Conservation (phyloP, 2,329 filamentous ascomycete genomes). For the Cladophialophora psammophila region DNA sequence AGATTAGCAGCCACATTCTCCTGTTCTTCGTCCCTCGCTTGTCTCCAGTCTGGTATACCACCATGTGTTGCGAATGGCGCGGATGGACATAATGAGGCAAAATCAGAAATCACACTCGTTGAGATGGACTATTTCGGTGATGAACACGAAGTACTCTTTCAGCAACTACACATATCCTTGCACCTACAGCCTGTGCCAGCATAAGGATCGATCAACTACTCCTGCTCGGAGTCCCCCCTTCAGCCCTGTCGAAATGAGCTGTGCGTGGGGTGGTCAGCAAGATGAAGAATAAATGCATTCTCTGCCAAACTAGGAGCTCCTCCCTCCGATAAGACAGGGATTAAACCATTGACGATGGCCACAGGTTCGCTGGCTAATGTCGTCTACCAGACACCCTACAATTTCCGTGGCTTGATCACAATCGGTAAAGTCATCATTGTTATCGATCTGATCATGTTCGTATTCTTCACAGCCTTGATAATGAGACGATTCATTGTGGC, state of each 20-base stretch:
- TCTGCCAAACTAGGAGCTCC: background rate
- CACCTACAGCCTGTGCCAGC: background rate
- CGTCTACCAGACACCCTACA: conserved; percentile 66
- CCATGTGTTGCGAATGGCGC: background rate
- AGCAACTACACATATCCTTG: background rate
- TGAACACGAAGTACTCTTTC: background rate
- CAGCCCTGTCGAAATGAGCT: background rate
- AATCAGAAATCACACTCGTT: background rate
- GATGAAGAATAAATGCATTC: background rate
- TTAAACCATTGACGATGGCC: conserved; percentile 66
- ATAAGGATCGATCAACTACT: background rate
- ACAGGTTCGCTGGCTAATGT: conserved; percentile 73
- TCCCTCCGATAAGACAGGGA: background rate
- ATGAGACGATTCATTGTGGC: conserved; percentile 66
- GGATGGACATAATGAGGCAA: background rate
- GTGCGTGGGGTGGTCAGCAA: background rate
- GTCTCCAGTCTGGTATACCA: background rate
- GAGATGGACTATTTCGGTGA: background rate
- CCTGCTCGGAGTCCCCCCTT: background rate
- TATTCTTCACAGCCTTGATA: conserved; percentile 62
- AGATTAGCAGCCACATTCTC: too few relatives aligned
- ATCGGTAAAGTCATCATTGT: conserved; percentile 73
- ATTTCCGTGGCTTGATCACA: conserved; percentile 67
- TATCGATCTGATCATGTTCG: conserved; percentile 71
- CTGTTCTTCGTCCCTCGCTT: too few relatives aligned